These are phyloP conservation scores for Diaporthe helianthi DNA, from an alignment of 2,329 filamentous ascomycete genomes.

Conservation along the genomic window DNA sequence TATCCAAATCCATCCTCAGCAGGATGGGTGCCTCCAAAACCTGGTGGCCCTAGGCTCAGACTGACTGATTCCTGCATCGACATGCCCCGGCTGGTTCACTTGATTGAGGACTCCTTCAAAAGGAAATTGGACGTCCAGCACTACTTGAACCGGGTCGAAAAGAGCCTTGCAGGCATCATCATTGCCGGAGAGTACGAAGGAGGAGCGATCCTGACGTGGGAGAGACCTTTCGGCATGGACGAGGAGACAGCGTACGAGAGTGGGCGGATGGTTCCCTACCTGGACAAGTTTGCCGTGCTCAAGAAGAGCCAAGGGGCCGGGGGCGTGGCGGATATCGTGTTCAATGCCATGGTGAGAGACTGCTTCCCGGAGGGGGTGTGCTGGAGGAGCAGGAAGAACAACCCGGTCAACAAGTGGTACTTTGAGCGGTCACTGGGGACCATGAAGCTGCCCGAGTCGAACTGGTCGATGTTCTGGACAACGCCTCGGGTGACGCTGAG, in stretches of 20 bases:
- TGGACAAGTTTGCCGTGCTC: constrained; percentile 96
- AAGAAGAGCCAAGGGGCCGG: constrained; percentile 87
- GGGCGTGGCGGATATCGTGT: constrained; percentile 94
- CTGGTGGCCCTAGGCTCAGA: constrained; percentile 66
- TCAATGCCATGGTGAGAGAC: constrained; percentile 90
- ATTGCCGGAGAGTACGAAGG: constrained; percentile 97
- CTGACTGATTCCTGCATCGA: constrained; percentile 85
- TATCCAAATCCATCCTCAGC: constrained; percentile 72
- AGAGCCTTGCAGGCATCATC: constrained; percentile 87
- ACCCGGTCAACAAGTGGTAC: constrained; percentile 99
- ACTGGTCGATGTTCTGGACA: constrained; percentile 99
- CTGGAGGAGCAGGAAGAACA: constrained; percentile 88
- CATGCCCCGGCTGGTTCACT: constrained; percentile 78
- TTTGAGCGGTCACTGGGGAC: constrained; percentile 89
- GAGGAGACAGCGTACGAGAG: constrained; percentile 61
- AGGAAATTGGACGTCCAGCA: constrained; percentile 82
- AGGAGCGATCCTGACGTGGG: constrained; percentile 94
- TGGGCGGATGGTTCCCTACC: constrained; percentile 81
- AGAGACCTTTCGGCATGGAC: constrained; percentile 69
- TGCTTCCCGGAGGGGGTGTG: constrained; percentile 91
- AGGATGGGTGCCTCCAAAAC: constrained; percentile 72
- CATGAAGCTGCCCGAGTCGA: constrained; percentile 79
- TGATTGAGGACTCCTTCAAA: constrained; percentile 94
- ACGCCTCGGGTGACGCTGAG: constrained; percentile 69
- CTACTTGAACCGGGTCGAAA: constrained; percentile 82